These are phyloP conservation scores for Blastosporella zonata DNA, from an alignment of 1,284 basidiomycete genomes.

Conservation along the genomic window DNA sequence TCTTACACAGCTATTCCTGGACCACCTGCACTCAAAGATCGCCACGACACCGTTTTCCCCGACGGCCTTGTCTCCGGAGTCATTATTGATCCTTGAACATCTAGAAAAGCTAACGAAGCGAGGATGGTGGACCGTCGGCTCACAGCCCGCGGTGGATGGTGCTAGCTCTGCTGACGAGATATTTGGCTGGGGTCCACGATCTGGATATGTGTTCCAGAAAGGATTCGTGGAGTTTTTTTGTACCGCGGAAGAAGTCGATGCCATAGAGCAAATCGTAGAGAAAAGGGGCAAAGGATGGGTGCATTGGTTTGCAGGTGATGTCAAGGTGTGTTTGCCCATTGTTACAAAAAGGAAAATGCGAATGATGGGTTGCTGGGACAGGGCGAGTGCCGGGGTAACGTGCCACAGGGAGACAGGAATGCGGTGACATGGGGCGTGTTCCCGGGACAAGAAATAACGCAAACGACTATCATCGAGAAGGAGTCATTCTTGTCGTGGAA, in stretches of 20 bases:
- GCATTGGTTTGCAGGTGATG: constrained; percentile 85
- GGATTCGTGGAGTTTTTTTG: constrained; percentile 97
- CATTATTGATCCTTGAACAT: constrained; percentile 75
- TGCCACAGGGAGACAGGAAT: constrained; percentile 78
- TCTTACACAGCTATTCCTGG: constrained; percentile 77
- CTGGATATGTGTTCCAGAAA: constrained; percentile 97
- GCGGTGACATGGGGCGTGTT: constrained; percentile 99
- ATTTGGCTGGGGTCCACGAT: constrained; percentile 91
- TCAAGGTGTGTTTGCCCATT: constrained; percentile 48
- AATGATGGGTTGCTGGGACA: constrained; percentile 29
- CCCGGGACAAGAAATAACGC: constrained; percentile 93
- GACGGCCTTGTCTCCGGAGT: constrained; percentile 82
- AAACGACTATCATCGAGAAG: constrained; percentile 95
- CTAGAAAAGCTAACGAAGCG: constrained; percentile 74
- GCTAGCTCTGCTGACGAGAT: constrained; percentile 69
- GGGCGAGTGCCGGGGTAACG: constrained; percentile 84
- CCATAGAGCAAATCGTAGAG: constrained; percentile 58
- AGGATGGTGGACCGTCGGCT: constrained; percentile 95
- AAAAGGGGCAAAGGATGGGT: constrained; percentile 62
- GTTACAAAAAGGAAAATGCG: background rate
- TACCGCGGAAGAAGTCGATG: constrained; percentile 57
- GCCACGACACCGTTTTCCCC: constrained; percentile 89
- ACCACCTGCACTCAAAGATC: constrained; percentile 72
- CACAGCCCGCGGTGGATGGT: constrained; percentile 92
- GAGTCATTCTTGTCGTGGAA: constrained; percentile 94